Base-by-base conservation (phyloP, 192 early-diverging fungal genomes). In the Spizellomyces sp. region DNA sequence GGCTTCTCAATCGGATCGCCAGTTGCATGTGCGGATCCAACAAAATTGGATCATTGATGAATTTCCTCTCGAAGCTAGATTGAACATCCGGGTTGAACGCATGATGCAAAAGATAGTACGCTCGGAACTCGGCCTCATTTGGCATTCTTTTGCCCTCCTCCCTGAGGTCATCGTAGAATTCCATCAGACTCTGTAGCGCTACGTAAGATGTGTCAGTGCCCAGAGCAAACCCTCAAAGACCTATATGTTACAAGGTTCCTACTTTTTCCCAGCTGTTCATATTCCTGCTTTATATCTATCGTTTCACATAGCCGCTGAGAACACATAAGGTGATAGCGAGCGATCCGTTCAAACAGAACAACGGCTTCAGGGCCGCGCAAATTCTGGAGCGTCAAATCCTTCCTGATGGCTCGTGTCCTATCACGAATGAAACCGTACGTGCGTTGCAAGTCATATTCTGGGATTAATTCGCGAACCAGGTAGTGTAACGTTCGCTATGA, bases 81-180 rank as follows among this genome's bases (percentile, higher is more conserved):
- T 87, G 81, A 60, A 92, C 83, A 59, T 95, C 93, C 44, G 82
- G 78, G 71, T 92, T 88, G 64, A 83, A 88, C 54, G 91, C 66
- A 48, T 94, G 90, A 15, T 86, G 81, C 9, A 94, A 81, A 10
- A 97, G 83, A 66, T 92, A 90, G 81, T 97, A 97, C 0, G 93
- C 95, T 46, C 90, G 85, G 70, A 98, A 96, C 77, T 98, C 94
- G 1, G 93, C 84, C 78, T 98, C 94, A 54, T 96, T 96, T 0
- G 87, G 81, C 27, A 84, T 88, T 2, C 61, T 55, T 4, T 83
- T 72, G 15, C 83, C 83, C 4, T 82, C 79, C 9, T 78, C 72
- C 9, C 82, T 69, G 59, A 89, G 79, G 70, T 98, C 95, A 42
- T 90, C 85, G 72, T 98, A 98, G 52, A 91, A 93, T 80, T 96